Evolutionary conservation across 192 early-diverging fungal species (phyloP).

Genomic region (Entomortierella lignicola): DNA sequence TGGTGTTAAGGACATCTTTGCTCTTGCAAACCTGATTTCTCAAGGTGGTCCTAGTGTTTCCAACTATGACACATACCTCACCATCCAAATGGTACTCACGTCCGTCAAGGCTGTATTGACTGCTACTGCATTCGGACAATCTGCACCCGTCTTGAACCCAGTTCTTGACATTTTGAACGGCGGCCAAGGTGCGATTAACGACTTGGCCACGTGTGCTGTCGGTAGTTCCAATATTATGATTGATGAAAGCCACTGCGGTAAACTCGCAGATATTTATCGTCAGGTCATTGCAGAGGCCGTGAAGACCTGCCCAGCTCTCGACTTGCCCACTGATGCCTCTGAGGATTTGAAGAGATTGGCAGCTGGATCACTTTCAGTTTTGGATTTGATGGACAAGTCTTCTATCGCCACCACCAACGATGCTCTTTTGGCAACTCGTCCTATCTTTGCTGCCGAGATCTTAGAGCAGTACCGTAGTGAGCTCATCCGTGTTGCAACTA

Average conservation of each 20-base stretch:
- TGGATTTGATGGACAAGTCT: slow-evolving; percentile 18
- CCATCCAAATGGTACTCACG: not conserved
- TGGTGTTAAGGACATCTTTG: too few relatives aligned
- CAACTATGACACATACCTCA: not conserved
- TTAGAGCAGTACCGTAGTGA: slow-evolving; percentile 28
- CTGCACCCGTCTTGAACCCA: not conserved
- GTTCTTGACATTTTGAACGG: not conserved
- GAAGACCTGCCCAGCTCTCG: slow-evolving; percentile 8
- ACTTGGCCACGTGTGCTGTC: too few relatives aligned
- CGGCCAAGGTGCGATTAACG: too few relatives aligned
- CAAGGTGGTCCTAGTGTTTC: not conserved
- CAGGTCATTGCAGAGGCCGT: slow-evolving; percentile 7
- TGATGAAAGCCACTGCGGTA: slow-evolving; percentile 2
- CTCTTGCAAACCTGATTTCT: not conserved
- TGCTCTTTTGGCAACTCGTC: slow-evolving; percentile 5
- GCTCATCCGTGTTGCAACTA: not conserved
- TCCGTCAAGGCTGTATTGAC: not conserved
- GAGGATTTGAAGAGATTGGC: slow-evolving; percentile 17
- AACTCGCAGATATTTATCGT: slow-evolving; percentile 30
- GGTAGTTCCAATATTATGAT: too few relatives aligned
- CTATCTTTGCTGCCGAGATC: slow-evolving; percentile 31
- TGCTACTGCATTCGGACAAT: not conserved
- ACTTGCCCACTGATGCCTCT: slow-evolving; percentile 10
- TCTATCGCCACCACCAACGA: slow-evolving; percentile 33
- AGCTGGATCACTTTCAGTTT: slow-evolving; percentile 6